phyloP scores from a whole-genome alignment of 371 early-diverging fungal species.

The Syncephalastrum monosporum region DNA sequence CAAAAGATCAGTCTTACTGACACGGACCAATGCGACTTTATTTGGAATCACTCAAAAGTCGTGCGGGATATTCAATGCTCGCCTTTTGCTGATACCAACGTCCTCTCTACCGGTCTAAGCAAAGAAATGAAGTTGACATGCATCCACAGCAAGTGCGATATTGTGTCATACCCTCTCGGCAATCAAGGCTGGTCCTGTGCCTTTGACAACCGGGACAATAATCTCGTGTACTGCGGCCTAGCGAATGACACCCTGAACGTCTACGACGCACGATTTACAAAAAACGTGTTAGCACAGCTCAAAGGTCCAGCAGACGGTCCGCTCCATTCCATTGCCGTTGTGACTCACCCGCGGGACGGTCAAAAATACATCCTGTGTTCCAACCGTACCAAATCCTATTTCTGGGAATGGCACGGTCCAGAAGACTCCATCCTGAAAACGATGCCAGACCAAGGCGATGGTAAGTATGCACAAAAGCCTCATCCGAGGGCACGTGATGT shows the following conservation, averaged over 20 bases:
- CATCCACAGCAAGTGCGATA: conserved; percentile 10
- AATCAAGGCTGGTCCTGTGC: conserved; percentile 34
- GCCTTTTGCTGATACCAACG: conserved; percentile 1
- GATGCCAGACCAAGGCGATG: conserved; percentile 4
- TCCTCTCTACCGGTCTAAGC: conserved; percentile 24
- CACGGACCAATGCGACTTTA: conserved; percentile 8
- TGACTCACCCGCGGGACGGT: not conserved
- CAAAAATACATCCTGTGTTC: conserved; percentile 11
- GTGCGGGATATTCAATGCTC: conserved; percentile 24
- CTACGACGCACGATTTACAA: conserved; percentile 42
- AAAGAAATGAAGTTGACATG: conserved; percentile 16
- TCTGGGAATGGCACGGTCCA: conserved; percentile 8
- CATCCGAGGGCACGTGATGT: no score
- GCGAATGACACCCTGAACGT: conserved; percentile 26
- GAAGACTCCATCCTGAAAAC: conserved; percentile 1
- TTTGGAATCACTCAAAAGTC: conserved; percentile 12
- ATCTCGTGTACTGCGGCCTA: conserved; percentile 38
- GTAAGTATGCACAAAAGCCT: conserved; percentile 1
- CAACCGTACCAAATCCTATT: conserved; percentile 8
- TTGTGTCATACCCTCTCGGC: conserved; percentile 18
- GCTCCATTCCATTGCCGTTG: conserved; percentile 11
- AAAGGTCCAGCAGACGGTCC: not conserved
- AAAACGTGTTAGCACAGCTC: conserved; percentile 4
- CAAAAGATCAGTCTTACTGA: conserved; percentile 16
- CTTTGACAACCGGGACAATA: conserved; percentile 23